Conservation (phyloP, 2,329 filamentous ascomycete species). For the Neonectria hederae region DNA sequence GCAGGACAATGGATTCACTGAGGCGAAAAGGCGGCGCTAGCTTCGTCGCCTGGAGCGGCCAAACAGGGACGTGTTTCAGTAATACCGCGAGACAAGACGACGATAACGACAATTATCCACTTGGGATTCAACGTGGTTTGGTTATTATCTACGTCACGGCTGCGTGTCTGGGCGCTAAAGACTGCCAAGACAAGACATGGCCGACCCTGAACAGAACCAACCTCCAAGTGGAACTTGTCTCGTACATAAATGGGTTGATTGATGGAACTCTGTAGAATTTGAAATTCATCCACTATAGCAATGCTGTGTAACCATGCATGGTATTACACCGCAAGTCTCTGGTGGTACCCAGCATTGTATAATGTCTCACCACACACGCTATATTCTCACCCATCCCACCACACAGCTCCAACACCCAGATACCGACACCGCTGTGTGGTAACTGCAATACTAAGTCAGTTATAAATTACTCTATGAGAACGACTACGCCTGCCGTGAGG, state of each 20-base stretch:
- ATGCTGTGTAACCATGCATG: no score
- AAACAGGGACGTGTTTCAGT: background rate
- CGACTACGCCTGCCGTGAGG: constrained; percentile 34
- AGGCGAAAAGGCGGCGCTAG: background rate
- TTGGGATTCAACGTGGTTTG: background rate
- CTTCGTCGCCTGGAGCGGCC: background rate
- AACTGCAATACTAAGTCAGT: background rate
- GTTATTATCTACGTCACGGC: background rate
- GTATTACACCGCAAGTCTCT: background rate
- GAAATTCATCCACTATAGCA: no score
- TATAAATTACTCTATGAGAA: constrained; percentile 37
- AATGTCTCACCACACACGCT: no score
- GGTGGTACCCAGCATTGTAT: background rate
- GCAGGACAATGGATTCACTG: background rate
- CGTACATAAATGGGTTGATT: background rate
- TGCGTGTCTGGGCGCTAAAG: background rate
- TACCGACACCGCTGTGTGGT: no score
- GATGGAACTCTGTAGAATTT: background rate
- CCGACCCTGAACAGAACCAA: background rate
- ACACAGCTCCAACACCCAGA: background rate
- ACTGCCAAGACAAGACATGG: background rate
- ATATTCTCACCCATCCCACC: no score
- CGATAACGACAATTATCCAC: background rate
- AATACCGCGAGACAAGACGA: background rate
- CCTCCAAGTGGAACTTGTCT: background rate